These are phyloP conservation scores for Solanum chacoense DNA, from an alignment of 305 asterid genomes.

Conservation along the genomic window DNA sequence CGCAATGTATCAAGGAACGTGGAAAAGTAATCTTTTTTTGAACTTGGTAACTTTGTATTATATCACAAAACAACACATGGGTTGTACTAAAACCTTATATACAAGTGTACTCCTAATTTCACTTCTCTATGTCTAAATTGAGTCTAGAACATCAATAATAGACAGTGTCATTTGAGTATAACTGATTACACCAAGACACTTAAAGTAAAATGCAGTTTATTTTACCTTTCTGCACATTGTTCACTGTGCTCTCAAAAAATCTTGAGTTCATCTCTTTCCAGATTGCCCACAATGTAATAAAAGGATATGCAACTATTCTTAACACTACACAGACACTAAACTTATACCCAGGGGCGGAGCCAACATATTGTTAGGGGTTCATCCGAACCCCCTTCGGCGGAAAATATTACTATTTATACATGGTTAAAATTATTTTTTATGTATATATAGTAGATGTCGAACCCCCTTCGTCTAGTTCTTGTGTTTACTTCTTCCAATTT, in stretches of 20 bases:
- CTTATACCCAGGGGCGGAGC: neutral
- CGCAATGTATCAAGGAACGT: neutral
- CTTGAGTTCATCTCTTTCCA: neutral
- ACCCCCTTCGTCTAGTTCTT: neutral
- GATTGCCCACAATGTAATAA: neutral
- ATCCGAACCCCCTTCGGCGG: neutral
- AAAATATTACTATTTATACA: neutral
- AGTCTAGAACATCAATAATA: neutral
- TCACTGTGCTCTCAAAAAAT: neutral
- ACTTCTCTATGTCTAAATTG: neutral
- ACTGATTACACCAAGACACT: neutral
- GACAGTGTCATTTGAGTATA: neutral
- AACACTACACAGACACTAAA: neutral
- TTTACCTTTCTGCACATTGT: neutral
- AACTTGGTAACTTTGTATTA: neutral
- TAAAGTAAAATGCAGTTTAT: neutral
- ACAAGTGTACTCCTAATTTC: neutral
- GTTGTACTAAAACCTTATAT: neutral
- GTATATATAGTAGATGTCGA: neutral
- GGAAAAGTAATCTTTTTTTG: neutral
- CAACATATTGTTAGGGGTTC: neutral
- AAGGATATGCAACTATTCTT: neutral
- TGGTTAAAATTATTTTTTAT: neutral
- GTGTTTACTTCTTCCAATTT: neutral
- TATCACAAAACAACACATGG: neutral